These are phyloP conservation scores for Fusarium tricinctum DNA, from an alignment of 2,329 filamentous ascomycete genomes.

Conservation along the genomic window DNA sequence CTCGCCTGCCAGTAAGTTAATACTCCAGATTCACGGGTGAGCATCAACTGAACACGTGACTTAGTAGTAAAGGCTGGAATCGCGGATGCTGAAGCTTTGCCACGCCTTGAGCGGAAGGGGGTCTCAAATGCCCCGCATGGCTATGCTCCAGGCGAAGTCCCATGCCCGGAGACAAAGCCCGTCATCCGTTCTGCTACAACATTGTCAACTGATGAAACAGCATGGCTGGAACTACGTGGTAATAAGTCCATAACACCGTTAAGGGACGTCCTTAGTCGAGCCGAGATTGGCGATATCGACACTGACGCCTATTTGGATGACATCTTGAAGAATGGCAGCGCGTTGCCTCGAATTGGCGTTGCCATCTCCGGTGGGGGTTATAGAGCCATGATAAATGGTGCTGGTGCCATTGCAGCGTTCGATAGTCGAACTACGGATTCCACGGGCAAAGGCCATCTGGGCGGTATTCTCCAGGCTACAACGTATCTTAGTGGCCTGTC, in stretches of 20 bases:
- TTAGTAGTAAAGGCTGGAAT: not conserved
- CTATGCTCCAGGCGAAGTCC: conserved; percentile 12
- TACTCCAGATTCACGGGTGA: not conserved
- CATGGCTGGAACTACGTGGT: conserved; percentile 77
- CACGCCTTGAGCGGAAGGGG: not conserved
- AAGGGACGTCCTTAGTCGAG: conserved; percentile 74
- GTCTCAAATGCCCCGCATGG: conserved; percentile 21
- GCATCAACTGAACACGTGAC: not conserved
- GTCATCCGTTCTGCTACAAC: conserved; percentile 10
- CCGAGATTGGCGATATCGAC: conserved; percentile 80
- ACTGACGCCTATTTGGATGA: conserved; percentile 75
- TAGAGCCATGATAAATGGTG: conserved; percentile 81
- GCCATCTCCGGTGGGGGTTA: conserved; percentile 85
- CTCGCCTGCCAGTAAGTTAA: not conserved
- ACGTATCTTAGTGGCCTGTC: conserved; percentile 82
- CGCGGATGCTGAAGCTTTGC: not conserved
- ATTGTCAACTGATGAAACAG: conserved; percentile 20
- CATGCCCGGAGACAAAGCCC: conserved; percentile 21
- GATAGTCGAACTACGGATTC: conserved; percentile 75
- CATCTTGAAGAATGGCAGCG: conserved; percentile 73
- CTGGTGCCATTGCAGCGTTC: conserved; percentile 79
- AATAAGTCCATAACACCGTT: conserved; percentile 78
- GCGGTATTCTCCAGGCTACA: conserved; percentile 79
- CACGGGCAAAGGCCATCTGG: conserved; percentile 65
- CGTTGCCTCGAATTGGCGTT: conserved; percentile 71